phyloP scores from a whole-genome alignment of 1,284 basidiomycete genomes.

The Somion occarium region DNA sequence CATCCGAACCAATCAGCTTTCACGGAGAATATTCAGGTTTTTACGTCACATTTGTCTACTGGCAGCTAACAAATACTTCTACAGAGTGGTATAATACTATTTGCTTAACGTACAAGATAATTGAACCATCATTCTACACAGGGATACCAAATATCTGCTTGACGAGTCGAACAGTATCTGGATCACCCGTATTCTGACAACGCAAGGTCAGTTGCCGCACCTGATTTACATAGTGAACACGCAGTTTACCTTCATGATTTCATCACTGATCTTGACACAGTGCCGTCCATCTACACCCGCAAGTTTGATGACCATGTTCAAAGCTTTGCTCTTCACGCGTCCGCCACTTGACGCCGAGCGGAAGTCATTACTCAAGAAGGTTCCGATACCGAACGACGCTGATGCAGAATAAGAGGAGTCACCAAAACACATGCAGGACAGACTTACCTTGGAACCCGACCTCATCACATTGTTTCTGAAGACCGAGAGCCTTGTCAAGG shows the following conservation, averaged over 20 bases:
- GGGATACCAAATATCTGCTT: constrained; percentile 14
- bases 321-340: constrained; percentile 63
- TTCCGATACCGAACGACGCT: constrained; percentile 89
- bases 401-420: not conserved
- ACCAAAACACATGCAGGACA: not conserved
- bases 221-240: constrained; percentile 6
- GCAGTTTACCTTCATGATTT: constrained; percentile 68
- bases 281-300: constrained; percentile 65
- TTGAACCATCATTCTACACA: no score
- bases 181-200: constrained; percentile 33
- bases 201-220: not conserved
- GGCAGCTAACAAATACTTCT: no score
- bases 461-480: constrained; percentile 70
- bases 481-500: constrained; percentile 62
- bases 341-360: constrained; percentile 48
- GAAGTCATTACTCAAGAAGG: constrained; percentile 89
- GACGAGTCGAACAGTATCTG: constrained; percentile 11
- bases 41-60: no score
- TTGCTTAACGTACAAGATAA: no score
- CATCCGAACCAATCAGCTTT: no score
- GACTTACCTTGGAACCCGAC: constrained; percentile 68
- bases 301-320: constrained; percentile 95
- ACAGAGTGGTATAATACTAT: no score
- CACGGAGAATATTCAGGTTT: no score
- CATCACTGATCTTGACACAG: constrained; percentile 92